Base-by-base conservation (phyloP, 306 rosid genomes). In the Prunus armeniaca region DNA sequence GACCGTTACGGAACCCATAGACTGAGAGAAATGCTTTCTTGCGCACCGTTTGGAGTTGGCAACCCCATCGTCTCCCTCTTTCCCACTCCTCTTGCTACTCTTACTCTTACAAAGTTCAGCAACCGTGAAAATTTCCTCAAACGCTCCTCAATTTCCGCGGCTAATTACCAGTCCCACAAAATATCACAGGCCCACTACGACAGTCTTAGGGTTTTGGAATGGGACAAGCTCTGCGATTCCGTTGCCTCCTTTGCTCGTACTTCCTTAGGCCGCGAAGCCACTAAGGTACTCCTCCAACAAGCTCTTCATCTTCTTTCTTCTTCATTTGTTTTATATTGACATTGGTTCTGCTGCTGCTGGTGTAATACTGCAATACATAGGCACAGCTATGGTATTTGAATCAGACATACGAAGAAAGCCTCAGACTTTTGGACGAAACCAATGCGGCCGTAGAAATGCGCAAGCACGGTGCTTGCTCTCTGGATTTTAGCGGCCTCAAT, bases 141-240 rank as follows among this genome's bases (percentile, higher is more conserved):
- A 22, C 85, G 68, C 77, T 67, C 83, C 70, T 43, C 67, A 28
- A 28, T 62, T 20, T 62, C 45, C 41, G 13, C 79, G 0, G 22
- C 84, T 17, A 71, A 47, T 67, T 74, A 65, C 77, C 76, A 64
- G 27, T 55, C 83, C 45, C 45, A 12, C 71, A 61, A 79, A 45
- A 72, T 76, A 50, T 87, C 96, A 10, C 67, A 72, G 6, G 86
- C 89, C 62, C 91, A 85, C 76, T 54, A 76, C 22, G 91, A 92
- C 67, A 90, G 90, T 32, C 93, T 90, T 80, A 82, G 97, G 82
- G 92, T 93, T 5, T 86, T 95, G 68, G 92, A 92, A 81, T 95
- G 97, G 97, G 97, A 90, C 81, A 89, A 90, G 81, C 92, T 92
- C 51, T 92, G 93, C 55, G 88, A 95, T n/a, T 86, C 86, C 76